Evolutionary conservation across 805 yeast genomes (phyloP).

Genomic region (Hanseniaspora vineae): DNA sequence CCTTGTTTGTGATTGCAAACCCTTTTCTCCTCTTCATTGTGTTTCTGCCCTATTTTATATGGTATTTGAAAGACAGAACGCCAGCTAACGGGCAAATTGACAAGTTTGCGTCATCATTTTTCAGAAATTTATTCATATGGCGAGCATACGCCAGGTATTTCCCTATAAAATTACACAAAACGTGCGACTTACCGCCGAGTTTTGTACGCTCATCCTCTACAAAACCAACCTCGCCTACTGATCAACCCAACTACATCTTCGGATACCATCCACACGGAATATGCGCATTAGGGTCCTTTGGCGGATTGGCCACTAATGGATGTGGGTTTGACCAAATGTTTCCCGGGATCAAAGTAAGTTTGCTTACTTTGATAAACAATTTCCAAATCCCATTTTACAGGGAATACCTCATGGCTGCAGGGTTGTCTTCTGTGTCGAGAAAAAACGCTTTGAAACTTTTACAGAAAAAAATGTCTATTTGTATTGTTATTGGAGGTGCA

Average conservation of each 20-base stretch:
- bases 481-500: constrained; percentile 94
- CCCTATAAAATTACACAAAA: constrained; percentile 61
- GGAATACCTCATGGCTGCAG: constrained; percentile 71
- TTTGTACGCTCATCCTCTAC: constrained; percentile 10
- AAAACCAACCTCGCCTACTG: constrained; percentile 18
- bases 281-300: constrained; percentile 82
- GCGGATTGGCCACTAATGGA: constrained; percentile 73
- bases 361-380: constrained; percentile 72
- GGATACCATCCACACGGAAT: constrained; percentile 97
- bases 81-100: constrained; percentile 64
- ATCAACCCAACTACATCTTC: constrained; percentile 72
- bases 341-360: constrained; percentile 73
- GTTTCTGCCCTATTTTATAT: constrained; percentile 57
- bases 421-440: constrained; percentile 74
- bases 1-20: constrained; percentile 44
- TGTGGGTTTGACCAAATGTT: constrained; percentile 52
- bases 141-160: constrained; percentile 63
- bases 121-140: constrained; percentile 52
- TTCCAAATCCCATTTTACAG: constrained; percentile 76
- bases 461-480: constrained; percentile 55
- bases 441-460: constrained; percentile 56
- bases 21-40: constrained; percentile 37
- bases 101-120: constrained; percentile 39
- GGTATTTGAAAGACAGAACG: constrained; percentile 47
- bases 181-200: constrained; percentile 63